A percentile compares a stretch with the other conserved stretches of the same genome.
Evolutionary conservation across 805 yeast species (phyloP).

Genomic region (Ogataea paraovalis): DNA sequence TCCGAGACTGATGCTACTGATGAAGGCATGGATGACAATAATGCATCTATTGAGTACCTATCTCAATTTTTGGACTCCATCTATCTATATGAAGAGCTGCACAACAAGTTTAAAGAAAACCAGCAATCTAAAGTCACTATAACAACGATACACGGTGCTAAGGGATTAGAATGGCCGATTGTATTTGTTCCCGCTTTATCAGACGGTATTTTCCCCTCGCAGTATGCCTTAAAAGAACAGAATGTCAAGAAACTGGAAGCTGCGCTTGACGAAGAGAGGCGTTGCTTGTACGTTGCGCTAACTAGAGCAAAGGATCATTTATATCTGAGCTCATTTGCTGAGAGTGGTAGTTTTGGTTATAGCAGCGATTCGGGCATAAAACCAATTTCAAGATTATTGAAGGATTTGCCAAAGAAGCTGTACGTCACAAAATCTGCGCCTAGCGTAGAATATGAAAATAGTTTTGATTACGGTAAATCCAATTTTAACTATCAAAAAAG

Average conservation of each 20-base stretch:
- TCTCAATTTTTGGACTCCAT: constrained; percentile 31
- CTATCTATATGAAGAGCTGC: constrained; percentile 26
- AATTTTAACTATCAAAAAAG: background rate
- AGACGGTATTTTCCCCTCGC: constrained; percentile 64
- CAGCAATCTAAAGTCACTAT: constrained; percentile 32
- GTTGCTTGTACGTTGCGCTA: constrained; percentile 83
- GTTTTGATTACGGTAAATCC: background rate
- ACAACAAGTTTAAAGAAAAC: constrained; percentile 6
- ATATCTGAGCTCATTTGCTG: constrained; percentile 22
- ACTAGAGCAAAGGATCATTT: constrained; percentile 67
- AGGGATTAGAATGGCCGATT: constrained; percentile 94
- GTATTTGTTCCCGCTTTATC: constrained; percentile 76
- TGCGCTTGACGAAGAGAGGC: constrained; percentile 66
- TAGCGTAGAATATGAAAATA: background rate
- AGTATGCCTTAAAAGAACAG: constrained; percentile 35
- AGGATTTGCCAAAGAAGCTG: background rate
- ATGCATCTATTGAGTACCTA: constrained; percentile 21
- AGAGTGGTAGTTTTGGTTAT: constrained; percentile 13
- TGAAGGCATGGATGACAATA: constrained; percentile 12
- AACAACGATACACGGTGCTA: constrained; percentile 88
- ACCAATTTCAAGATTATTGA: background rate
- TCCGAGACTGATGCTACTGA: constrained; percentile 5
- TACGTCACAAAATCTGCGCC: background rate
- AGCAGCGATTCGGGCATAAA: constrained; percentile 5
- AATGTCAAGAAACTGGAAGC: constrained; percentile 23